Evolutionary conservation across 306 rosid species (phyloP), one percentile per base, ranked within the genome.

Genomic region (Lablab purpureus): DNA sequence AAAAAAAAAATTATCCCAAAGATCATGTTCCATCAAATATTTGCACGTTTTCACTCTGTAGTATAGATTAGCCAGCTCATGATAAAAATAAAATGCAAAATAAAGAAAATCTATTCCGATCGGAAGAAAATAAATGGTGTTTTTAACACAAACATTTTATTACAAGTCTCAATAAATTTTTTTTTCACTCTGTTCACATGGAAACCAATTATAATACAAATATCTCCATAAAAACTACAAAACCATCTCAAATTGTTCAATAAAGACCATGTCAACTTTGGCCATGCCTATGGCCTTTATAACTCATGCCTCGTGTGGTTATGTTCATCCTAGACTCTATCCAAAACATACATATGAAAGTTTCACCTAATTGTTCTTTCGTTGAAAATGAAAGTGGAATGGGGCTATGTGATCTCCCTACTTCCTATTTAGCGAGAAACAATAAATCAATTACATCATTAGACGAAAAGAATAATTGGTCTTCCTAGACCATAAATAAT

Each of bases 401-500:
- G 60, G 49, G 27, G 54, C 74, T 52, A 19, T 8, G 52, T 18
- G 28, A 71, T 64, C 65, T 68, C 64, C 64, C 70, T 32, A 37
- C 3, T 59, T 80, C 81, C 71, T 76, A 54, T 58, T 66, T 13
- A 41, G 28, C 11, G 51, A 69, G 71, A 49, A 76, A 46, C 45
- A 46, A 15, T 37, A 51, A 37, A 37, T 77, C 74, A 75, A 69
- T 37, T 67, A 72, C 64, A 27, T 54, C 64, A 27, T 54, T 25
- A 36, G 47, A 14, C 50, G 37, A 73, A 81, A 80, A 72, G 28
- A 80, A 84, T 19, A 75, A 71, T 28, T 59, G 81, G 83, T 65
- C 83, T 51, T 75, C 47, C 67, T 25, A 63, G 79, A 78, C 89
- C 87, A 67, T 66, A 83, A 85, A 74, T 74, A 84, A 82, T 88